A percentile compares a stretch with the other conserved stretches of the same genome.
Conservation (phyloP, 1,284 basidiomycete genomes). For the Leucoagaricus sp. region DNA sequence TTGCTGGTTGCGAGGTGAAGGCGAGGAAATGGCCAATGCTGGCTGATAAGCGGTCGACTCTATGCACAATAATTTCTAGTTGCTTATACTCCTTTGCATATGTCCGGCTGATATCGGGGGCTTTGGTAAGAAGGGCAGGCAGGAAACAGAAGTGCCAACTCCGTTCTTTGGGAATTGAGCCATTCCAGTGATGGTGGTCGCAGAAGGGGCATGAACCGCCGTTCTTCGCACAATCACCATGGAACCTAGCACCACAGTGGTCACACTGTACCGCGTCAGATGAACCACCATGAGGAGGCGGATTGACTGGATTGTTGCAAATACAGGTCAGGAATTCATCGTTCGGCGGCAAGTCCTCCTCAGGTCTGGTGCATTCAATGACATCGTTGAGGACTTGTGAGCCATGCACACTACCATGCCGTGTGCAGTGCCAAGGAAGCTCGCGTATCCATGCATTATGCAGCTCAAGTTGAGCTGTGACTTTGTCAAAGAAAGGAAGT, state of each 20-base stretch:
- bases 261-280: conserved; percentile 87
- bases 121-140: conserved; percentile 63
- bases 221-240: conserved; percentile 78
- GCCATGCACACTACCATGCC: conserved; percentile 62
- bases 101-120: conserved; percentile 72
- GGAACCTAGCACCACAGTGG: conserved; percentile 81
- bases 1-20: conserved; percentile 63
- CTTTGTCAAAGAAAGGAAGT: conserved; percentile 68
- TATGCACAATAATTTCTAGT: conserved; percentile 73
- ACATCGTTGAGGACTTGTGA: conserved; percentile 70
- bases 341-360: conserved; percentile 72
- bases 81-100: conserved; percentile 79
- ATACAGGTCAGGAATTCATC: conserved; percentile 85
- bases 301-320: conserved; percentile 70
- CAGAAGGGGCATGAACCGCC: conserved; percentile 89
- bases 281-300: conserved; percentile 66
- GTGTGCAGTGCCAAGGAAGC: conserved; percentile 74
- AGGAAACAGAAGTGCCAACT: conserved; percentile 81
- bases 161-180: conserved; percentile 74
- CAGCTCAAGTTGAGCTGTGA: conserved; percentile 62
- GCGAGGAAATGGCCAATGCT: conserved; percentile 78
- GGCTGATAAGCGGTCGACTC: conserved; percentile 68
- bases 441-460: conserved; percentile 73
- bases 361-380: conserved; percentile 65
- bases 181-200: conserved; percentile 87